These are phyloP conservation scores for Paraphoma chrysanthemicola DNA, from an alignment of 2,329 filamentous ascomycete species.

Conservation along the genomic window DNA sequence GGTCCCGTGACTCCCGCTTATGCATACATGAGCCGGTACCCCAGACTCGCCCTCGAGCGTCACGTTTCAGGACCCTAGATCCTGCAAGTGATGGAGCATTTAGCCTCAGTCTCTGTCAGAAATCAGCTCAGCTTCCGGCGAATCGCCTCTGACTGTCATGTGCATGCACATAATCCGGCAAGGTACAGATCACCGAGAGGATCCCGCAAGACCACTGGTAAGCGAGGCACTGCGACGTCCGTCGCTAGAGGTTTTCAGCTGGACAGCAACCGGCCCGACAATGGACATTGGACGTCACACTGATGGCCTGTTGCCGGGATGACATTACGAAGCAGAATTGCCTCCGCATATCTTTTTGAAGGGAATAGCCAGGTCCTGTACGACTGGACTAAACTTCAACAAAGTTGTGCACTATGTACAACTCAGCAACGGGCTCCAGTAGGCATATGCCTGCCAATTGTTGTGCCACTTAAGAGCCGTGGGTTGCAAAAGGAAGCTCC, in stretches of 20 bases:
- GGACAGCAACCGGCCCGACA: background rate
- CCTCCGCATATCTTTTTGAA: background rate
- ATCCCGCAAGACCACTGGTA: background rate
- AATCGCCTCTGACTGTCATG: background rate
- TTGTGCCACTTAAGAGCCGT: background rate
- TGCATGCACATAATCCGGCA: conserved; percentile 1
- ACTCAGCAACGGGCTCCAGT: background rate
- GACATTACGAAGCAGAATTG: too few relatives aligned
- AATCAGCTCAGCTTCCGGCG: background rate
- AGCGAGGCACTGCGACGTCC: background rate
- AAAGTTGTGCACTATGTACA: background rate
- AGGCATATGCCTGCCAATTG: background rate
- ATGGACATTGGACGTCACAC: too few relatives aligned
- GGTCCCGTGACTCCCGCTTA: conserved; percentile 41
- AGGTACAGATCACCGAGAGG: background rate
- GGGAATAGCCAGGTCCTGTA: background rate
- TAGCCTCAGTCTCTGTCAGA: conserved; percentile 24
- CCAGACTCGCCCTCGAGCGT: conserved; percentile 32
- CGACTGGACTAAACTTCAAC: background rate
- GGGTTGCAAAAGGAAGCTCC: background rate
- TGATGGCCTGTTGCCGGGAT: too few relatives aligned
- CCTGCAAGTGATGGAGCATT: conserved; percentile 28
- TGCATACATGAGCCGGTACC: conserved; percentile 24
- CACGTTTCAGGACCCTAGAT: conserved; percentile 41
- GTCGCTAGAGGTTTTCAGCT: background rate